These are phyloP conservation scores for Suhomyces coccinellae DNA, from an alignment of 1,139 yeast species.

Conservation along the genomic window DNA sequence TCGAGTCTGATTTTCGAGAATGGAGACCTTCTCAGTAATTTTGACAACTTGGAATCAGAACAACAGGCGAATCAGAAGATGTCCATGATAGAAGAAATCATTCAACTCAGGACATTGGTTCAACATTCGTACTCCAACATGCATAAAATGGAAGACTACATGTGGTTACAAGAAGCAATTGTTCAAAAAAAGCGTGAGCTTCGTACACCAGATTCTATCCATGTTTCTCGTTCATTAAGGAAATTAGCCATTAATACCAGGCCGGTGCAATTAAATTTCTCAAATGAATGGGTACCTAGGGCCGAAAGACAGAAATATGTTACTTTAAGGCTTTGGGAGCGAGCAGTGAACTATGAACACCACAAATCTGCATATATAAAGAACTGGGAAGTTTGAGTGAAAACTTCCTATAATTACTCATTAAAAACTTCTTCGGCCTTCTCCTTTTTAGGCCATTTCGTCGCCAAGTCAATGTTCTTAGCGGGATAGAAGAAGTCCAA, in stretches of 20 bases:
- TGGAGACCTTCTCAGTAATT: constrained; percentile 20
- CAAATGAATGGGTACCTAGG: constrained; percentile 24
- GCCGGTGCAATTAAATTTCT: constrained; percentile 14
- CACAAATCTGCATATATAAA: not conserved
- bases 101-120: constrained; percentile 31
- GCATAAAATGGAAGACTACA: constrained; percentile 11
- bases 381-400: not conserved
- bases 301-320: constrained; percentile 22
- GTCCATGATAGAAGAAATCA: constrained; percentile 39
- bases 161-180: constrained; percentile 24
- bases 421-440: not conserved
- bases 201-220: not conserved
- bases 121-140: constrained; percentile 4
- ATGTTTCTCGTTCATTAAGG: not conserved
- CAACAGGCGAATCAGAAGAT: constrained; percentile 32
- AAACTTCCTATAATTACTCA: not conserved
- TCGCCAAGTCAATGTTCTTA: constrained; percentile 64
- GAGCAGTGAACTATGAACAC: constrained; percentile 4
- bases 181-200: not conserved
- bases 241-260: constrained; percentile 8
- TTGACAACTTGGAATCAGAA: constrained; percentile 32
- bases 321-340: constrained; percentile 15
- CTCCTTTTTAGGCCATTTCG: constrained; percentile 67
- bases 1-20: constrained; percentile 19
- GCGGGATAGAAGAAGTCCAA: constrained; percentile 75